A percentile compares a stretch with the other conserved stretches of the same genome.
Evolutionary conservation across 2,329 filamentous ascomycete genomes (phyloP).

Genomic region (Scopulariopsis brevicaulis): DNA sequence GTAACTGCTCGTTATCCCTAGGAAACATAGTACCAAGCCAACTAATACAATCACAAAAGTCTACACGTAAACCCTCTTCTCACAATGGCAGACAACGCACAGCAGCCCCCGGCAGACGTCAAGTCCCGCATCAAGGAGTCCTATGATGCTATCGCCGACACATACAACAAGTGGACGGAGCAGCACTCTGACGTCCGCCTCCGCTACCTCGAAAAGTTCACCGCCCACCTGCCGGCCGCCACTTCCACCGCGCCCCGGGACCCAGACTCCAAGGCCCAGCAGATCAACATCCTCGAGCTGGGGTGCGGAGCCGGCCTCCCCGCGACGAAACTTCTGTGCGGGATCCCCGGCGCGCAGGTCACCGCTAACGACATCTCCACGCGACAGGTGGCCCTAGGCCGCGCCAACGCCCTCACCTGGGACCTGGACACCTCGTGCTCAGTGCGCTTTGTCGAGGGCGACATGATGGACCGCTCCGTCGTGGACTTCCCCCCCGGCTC

Average conservation of each 20-base stretch:
- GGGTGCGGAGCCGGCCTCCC: constrained; percentile 29
- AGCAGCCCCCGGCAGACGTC: constrained; percentile 14
- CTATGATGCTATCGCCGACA: constrained; percentile 25
- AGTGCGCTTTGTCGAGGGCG: constrained; percentile 18
- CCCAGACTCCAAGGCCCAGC: neutral
- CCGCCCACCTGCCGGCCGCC: constrained; percentile 12
- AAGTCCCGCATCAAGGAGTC: constrained; percentile 25
- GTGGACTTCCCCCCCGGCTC: constrained; percentile 17
- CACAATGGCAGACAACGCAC: neutral
- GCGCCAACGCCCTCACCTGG: constrained; percentile 3
- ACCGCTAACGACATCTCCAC: constrained; percentile 29
- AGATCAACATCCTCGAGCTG: constrained; percentile 20
- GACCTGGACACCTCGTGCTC: constrained; percentile 11
- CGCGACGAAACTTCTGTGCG: constrained; percentile 18
- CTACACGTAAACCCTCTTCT: no score
- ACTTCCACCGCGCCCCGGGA: neutral
- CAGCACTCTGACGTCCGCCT: constrained; percentile 18
- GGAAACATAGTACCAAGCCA: no score
- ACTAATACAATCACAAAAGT: no score
- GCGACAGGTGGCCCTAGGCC: constrained; percentile 21
- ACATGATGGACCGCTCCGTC: constrained; percentile 19
- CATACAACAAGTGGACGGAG: constrained; percentile 27
- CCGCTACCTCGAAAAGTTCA: constrained; percentile 20
- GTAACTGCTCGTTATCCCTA: no score
- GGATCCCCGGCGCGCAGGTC: constrained; percentile 10